Percentiles rank a stretch among this genome's conserved stretches.
Conservation (phyloP, 164 flowering plant species). For the Magnolia changhungtana region DNA sequence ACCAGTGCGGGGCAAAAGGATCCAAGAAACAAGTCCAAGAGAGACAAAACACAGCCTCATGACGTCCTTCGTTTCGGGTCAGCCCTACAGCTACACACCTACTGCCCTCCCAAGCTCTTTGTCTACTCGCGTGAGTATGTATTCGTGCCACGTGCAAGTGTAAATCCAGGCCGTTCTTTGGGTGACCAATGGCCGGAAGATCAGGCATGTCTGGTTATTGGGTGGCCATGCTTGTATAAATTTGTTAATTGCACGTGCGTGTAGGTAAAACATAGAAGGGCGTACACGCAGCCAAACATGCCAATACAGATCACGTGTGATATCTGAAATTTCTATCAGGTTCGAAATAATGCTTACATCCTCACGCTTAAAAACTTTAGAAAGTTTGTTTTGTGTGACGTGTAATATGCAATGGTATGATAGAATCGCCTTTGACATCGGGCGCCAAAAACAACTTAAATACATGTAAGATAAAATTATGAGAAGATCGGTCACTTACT, state of each 20-base stretch:
- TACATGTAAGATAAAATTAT: no score
- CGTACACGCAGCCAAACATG: no score
- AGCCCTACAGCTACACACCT: not conserved
- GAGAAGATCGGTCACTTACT: no score
- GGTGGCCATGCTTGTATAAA: not conserved
- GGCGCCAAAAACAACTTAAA: no score
- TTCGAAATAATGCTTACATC: no score
- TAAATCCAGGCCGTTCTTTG: not conserved
- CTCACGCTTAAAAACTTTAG: no score
- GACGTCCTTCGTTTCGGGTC: constrained; percentile 5
- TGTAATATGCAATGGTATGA: no score
- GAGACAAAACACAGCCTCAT: constrained; percentile 10
- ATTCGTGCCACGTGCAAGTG: not conserved
- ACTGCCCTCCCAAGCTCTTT: not conserved
- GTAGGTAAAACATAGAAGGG: not conserved
- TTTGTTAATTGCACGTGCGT: not conserved
- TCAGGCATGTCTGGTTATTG: not conserved
- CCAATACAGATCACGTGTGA: no score
- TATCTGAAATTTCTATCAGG: no score
- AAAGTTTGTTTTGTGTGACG: no score
- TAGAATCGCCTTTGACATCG: no score
- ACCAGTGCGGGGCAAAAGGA: not conserved
- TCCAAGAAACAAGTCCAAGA: constrained; percentile 16
- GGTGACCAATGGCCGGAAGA: not conserved
- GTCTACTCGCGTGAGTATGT: not conserved